Evolutionary conservation across 2,329 filamentous ascomycete genomes (phyloP), one percentile per base, ranked within the genome.

Genomic region (Emmonsiellopsis sp.): DNA sequence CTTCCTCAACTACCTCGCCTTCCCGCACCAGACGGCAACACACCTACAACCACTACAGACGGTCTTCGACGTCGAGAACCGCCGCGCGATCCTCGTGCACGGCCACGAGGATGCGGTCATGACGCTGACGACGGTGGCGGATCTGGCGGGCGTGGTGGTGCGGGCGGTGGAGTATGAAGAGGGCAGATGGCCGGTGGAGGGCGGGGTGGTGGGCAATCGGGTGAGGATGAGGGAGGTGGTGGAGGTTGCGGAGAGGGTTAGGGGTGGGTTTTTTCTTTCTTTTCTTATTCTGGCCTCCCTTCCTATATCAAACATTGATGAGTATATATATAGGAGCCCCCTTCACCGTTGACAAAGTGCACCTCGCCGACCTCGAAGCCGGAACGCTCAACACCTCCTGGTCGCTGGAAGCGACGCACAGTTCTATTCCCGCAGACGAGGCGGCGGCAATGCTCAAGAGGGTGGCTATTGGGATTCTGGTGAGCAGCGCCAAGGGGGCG

Each of bases 1-100:
- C 2, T 80, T 81, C 61, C 61, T 78, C 26, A 71, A 83, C 61
- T 82, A 82, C 65, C 67, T 81, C 37, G 76, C 76, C 2, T 75
- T 68, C 50, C 79, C 80, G 9, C 42, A 54, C 45, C 48, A 50
- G 31, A 52, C 52, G n/a, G 44, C 55, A 9, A 54, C 46, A 37
- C 65, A 77, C 26, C 59, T 82, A 0, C 56, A 65, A 1, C 61
- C 64, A 1, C 50, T 71, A 13, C 55, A 67, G 10, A 66, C 62
- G 1, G 55, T 56, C 2, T 59, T 71, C 48, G 67, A 74, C 55
- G 68, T 72, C 15, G 50, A 59, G 2, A 66, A 68, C 4, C 59
- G 64, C 8, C 64, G 63, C 5, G 64, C 65, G 2, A 58, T 68
- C 3, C 47, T 65, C 2, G 49, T 69, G 7, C 62, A 69, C 32